phyloP scores from a whole-genome alignment of 2,329 filamentous ascomycete species.

The Claviceps sp. region DNA sequence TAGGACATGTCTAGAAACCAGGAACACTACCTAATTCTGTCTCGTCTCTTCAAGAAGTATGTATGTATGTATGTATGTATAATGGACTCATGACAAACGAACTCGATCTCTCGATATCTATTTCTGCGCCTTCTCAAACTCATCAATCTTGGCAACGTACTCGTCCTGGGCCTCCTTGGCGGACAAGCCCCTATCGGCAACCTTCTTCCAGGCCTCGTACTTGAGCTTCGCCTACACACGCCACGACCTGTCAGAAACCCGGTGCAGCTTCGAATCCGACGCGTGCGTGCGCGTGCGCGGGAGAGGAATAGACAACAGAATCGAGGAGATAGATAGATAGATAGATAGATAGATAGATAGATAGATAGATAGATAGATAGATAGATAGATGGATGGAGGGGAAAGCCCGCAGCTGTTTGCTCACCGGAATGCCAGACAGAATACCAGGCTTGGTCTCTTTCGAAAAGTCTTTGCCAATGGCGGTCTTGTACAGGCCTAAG shows the following conservation, averaged over 20 bases:
- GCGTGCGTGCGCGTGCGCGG: no score
- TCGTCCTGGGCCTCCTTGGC: conserved; percentile 56
- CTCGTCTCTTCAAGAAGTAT: no score
- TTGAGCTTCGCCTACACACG: not conserved
- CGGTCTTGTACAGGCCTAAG: not conserved
- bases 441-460: not conserved
- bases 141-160: conserved; percentile 62
- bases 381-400: not conserved
- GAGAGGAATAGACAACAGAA: not conserved
- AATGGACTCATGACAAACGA: no score
- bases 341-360: no score
- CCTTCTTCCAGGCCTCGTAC: conserved; percentile 20
- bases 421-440: not conserved
- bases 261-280: no score
- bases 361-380: not conserved
- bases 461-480: not conserved
- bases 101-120: no score
- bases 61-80: no score
- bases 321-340: not conserved
- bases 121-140: conserved; percentile 40
- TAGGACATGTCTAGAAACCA: no score
- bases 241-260: not conserved
- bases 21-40: no score
- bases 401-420: not conserved
- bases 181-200: conserved; percentile 49